These are phyloP conservation scores for Pythium apleroticum DNA, from an alignment of 352 stramenopile species.

Conservation along the genomic window DNA sequence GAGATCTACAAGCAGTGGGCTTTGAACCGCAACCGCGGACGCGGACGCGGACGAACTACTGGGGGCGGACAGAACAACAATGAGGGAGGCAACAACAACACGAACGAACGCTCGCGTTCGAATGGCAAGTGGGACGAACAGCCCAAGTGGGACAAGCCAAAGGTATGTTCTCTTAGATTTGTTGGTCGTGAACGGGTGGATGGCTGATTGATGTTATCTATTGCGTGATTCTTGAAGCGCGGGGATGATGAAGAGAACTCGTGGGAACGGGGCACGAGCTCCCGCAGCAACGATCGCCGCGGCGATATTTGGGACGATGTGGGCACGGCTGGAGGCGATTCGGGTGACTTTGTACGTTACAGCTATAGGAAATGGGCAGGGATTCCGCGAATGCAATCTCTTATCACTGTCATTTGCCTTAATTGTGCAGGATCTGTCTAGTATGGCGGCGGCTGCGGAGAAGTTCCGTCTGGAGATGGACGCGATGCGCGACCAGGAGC, in stretches of 20 bases:
- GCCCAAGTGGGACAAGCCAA: slow-evolving; percentile 46
- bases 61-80: slow-evolving; percentile 24
- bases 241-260: slow-evolving; percentile 43
- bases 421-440: slow-evolving; percentile 61
- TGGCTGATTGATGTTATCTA: not conserved
- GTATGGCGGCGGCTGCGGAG: slow-evolving; percentile 77
- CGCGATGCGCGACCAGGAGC: slow-evolving; percentile 55
- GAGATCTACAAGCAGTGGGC: slow-evolving; percentile 89
- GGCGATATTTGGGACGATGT: slow-evolving; percentile 86
- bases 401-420: not conserved
- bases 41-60: slow-evolving; percentile 60
- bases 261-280: slow-evolving; percentile 53
- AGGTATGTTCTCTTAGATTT: slow-evolving; percentile 17
- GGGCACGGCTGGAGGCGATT: slow-evolving; percentile 24
- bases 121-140: slow-evolving; percentile 54
- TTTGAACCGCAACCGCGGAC: slow-evolving; percentile 75
- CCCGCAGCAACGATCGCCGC: slow-evolving; percentile 19
- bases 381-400: not conserved
- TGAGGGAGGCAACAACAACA: slow-evolving; percentile 28
- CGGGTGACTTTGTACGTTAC: slow-evolving; percentile 23
- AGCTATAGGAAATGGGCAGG: not conserved
- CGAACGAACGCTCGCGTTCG: slow-evolving; percentile 44
- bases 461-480: slow-evolving; percentile 88
- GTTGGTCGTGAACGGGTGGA: not conserved
- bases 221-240: slow-evolving; percentile 19